Evolutionary conservation across 163 green algal genomes (phyloP).

Genomic region (Smithsoniella earleae): DNA sequence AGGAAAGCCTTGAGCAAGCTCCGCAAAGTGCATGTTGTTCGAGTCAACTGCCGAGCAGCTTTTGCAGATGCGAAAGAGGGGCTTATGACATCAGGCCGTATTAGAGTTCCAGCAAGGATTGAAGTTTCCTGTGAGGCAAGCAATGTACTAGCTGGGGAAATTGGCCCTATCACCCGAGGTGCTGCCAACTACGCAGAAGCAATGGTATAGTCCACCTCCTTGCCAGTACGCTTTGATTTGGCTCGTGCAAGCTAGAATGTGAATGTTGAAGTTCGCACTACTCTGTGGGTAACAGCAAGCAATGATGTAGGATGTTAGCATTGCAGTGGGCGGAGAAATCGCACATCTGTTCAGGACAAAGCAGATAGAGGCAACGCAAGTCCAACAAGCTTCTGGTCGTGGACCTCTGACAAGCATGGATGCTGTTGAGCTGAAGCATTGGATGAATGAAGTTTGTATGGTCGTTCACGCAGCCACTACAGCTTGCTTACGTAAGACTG

Average conservation of each 20-base stretch:
- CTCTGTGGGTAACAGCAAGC: neutral
- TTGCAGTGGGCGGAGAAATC: slow-evolving; percentile 4
- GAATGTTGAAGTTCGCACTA: neutral
- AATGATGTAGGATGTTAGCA: slow-evolving; percentile 4
- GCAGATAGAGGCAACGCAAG: neutral
- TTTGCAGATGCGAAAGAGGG: neutral
- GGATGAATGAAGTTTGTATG: slow-evolving; percentile 29
- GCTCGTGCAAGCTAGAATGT: no score
- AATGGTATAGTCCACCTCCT: neutral
- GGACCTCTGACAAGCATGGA: slow-evolving; percentile 9
- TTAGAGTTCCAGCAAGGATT: neutral
- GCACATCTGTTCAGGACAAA: neutral
- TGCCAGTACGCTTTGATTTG: neutral
- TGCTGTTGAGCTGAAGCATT: neutral
- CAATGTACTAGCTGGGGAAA: slow-evolving; percentile 7
- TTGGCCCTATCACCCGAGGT: neutral
- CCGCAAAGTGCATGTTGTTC: neutral
- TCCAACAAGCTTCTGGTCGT: neutral
- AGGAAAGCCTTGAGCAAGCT: neutral
- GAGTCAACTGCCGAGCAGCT: neutral
- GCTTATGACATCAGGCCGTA: neutral
- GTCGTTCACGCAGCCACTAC: slow-evolving; percentile 4
- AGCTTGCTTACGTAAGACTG: neutral
- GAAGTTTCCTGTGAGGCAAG: neutral
- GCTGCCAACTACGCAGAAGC: neutral